phyloP scores from a whole-genome alignment of 192 early-diverging fungal genomes.

The Podila minutissima region DNA sequence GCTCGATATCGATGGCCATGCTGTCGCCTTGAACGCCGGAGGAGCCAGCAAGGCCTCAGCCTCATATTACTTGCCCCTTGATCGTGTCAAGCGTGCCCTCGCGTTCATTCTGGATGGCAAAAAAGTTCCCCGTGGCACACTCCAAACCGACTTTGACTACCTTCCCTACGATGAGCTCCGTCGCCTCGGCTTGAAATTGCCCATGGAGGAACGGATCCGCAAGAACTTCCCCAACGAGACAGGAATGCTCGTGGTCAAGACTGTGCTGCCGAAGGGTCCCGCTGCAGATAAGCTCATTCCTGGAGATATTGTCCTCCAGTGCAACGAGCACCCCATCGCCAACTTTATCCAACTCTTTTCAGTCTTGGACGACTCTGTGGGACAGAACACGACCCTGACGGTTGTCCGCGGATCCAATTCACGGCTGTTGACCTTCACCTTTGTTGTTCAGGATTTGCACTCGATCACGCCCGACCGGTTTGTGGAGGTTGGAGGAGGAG shows the following conservation, averaged over 20 bases:
- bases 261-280: conserved; percentile 75
- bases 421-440: conserved; percentile 29
- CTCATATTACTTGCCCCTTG: conserved; percentile 80
- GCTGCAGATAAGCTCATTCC: conserved; percentile 67
- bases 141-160: conserved; percentile 79
- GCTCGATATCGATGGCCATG: conserved; percentile 78
- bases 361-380: conserved; percentile 72
- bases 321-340: conserved; percentile 71
- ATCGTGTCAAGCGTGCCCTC: conserved; percentile 75
- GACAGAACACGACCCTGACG: conserved; percentile 57
- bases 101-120: conserved; percentile 63
- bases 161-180: conserved; percentile 77
- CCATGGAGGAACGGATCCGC: conserved; percentile 72
- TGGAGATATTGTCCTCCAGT: conserved; percentile 77
- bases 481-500: conserved; percentile 87
- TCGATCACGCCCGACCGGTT: conserved; percentile 84
- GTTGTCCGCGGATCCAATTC: conserved; percentile 66
- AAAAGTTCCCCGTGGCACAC: conserved; percentile 75
- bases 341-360: conserved; percentile 76
- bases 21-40: conserved; percentile 81
- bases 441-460: conserved; percentile 75
- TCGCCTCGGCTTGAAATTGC: conserved; percentile 73
- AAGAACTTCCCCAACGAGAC: conserved; percentile 68
- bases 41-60: conserved; percentile 75
- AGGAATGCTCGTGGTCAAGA: conserved; percentile 74